Base-by-base conservation (phyloP, 805 yeast species). In the Starmera quercuum region DNA sequence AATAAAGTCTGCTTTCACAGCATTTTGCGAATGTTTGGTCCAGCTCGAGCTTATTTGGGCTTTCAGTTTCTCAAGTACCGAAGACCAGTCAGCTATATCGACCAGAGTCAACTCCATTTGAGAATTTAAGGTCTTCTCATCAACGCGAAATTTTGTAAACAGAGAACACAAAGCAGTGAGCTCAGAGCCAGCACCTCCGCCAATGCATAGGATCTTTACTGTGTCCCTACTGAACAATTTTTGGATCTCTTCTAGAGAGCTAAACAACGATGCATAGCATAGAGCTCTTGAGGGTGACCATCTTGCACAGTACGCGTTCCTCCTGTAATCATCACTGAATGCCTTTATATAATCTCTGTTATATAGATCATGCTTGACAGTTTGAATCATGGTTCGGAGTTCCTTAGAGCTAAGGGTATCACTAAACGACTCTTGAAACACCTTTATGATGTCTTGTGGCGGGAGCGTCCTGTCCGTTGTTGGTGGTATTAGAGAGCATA, bases 121-220 rank as follows among this genome's bases (percentile, higher is more conserved):
- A 19, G 43, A 45, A 18, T 40, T 30, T 13, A 49, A 41, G 3
- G 46, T 41, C 19, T 36, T 39, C 20, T 47, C 47, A 32, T 49
- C 49, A 22, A 30, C 20, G 48, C 57, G 42, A 5, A 51, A 36
- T 27, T 61, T 56, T 2, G 64, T 61, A 40, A 75, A 78, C 1
- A 82, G 60, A 13, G 87, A 67, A 2, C 75, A 73, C 28, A 84
- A 49, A 0, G 73, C 72, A 21, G 76, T 74, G 17, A 85, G 56
- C 51, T 86, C 96, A 2, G 86, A 83, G 5, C 90, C 84, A 0
- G 95, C 95, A 23, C 96, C 96, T 17, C 94, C 95, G 14, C 95
- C 96, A 24, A 87, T 66, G 45, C 80, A 73, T 23, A 85, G 53
- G 0, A 78, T 71, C 6, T 65, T 54, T 4, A 59, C 49, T 12